Conservation (phyloP, 306 rosid genomes). For the Cucurbita ficifolia region DNA sequence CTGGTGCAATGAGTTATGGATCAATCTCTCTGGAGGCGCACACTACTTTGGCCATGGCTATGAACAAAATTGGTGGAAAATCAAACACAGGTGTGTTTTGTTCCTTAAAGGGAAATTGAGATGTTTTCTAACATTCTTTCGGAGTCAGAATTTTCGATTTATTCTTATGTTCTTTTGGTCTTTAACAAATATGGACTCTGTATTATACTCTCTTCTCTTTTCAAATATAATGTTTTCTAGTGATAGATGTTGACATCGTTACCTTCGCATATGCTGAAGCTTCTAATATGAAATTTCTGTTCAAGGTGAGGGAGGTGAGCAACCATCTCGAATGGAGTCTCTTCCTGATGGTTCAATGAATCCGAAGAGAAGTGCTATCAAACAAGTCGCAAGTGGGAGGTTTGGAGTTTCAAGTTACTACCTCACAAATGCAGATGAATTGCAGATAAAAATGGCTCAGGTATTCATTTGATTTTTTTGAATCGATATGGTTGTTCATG, state of each 20-base stretch:
- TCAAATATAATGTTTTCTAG: neutral
- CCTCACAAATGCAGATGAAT: conserved; percentile 90
- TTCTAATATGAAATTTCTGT: neutral
- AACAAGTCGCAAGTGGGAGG: conserved; percentile 98
- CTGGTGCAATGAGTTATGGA: conserved; percentile 99
- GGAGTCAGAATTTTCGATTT: neutral
- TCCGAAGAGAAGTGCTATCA: conserved; percentile 90
- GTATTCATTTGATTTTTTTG: conserved; percentile 27
- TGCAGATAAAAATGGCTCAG: conserved; percentile 99
- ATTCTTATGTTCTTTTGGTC: neutral
- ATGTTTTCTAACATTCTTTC: neutral
- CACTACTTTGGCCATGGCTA: conserved; percentile 74
- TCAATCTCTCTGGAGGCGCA: conserved; percentile 97
- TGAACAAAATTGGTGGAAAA: conserved; percentile 93
- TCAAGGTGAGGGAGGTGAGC: conserved; percentile 99
- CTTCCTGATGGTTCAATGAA: conserved; percentile 83
- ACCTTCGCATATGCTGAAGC: neutral
- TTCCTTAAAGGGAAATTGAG: neutral
- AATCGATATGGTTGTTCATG: neutral
- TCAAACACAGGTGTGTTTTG: conserved; percentile 76
- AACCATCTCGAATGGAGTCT: conserved; percentile 94
- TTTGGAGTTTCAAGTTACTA: conserved; percentile 97
- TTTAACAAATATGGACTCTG: neutral
- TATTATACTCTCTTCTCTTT: neutral
- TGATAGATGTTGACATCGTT: neutral